Evolutionary conservation across 345 rosid genomes (phyloP), one percentile per base, ranked within the genome.

Genomic region (Luvunga scandens): DNA sequence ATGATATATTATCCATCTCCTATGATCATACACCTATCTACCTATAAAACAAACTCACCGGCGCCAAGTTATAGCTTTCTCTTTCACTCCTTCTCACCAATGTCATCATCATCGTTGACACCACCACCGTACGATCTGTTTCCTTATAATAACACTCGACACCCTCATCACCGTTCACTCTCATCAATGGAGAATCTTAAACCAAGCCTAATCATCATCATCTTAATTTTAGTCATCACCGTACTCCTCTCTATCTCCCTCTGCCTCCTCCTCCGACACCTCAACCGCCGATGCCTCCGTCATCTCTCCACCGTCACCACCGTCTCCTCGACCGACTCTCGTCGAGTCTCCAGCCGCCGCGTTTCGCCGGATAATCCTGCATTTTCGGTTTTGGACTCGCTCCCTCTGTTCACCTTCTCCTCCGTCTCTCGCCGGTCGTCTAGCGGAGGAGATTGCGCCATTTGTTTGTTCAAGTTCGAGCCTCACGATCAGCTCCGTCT

Each of bases 391-490:
- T 75, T 89, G 4, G 93, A 92, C 67, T 88, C 95, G 0, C 95
- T 96, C 57, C 99, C 99, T 30, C 74, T 92, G 66, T 94, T 96
- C 85, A 83, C 91, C 21, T 94, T 87, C 86, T 85, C 90, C 19
- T 84, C 97, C 78, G 78, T 96, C 48, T 85, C 85, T 50, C 94
- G 94, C 77, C 89, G 93, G n/a, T 82, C 92, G 7, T 45, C 87
- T n/a, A 45, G 77, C 25, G 39, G 80, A 34, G 50, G 84, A 9
- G 97, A 96, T 69, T 96, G 99, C 77, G 97, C 99, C 1, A 95
- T 96, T 1, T 94, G 99, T 69, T 78, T 96, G 71, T 92, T 94
- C 18, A 94, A 87, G 56, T 96, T 96, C 74, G 91, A 90, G 72
- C 81, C 86, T 36, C 83, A 87, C 7, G 97, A 96, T 81, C 97